Percentiles rank a stretch among this genome's conserved stretches.
These are phyloP conservation scores for Hypomyces perniciosus DNA, from an alignment of 2,329 filamentous ascomycete genomes.

Conservation along the genomic window DNA sequence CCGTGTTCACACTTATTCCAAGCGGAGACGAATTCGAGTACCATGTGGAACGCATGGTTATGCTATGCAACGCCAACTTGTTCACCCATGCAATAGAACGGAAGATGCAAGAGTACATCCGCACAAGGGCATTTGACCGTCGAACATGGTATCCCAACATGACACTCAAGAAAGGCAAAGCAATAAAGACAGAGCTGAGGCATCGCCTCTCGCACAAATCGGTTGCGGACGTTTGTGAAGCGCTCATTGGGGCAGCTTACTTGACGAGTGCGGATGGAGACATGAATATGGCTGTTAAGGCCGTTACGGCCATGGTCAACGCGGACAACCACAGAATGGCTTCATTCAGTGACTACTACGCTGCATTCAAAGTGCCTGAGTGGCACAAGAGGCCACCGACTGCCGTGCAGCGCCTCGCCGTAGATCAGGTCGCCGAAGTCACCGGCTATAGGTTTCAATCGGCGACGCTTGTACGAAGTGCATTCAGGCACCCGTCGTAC, in stretches of 20 bases:
- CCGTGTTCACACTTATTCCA: constrained; percentile 71
- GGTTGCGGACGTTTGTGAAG: constrained; percentile 90
- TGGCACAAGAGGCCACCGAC: constrained; percentile 63
- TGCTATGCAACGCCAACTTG: constrained; percentile 88
- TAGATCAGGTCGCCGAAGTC: constrained; percentile 53
- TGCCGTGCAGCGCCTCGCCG: constrained; percentile 63
- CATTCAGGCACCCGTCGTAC: constrained; percentile 84
- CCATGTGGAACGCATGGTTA: constrained; percentile 83
- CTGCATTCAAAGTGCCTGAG: constrained; percentile 58
- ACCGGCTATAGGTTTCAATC: constrained; percentile 62
- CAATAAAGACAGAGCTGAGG: constrained; percentile 34
- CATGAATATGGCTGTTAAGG: constrained; percentile 54
- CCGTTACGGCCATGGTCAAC: constrained; percentile 64
- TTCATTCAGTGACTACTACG: constrained; percentile 67
- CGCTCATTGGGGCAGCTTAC: constrained; percentile 81
- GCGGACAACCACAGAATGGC: constrained; percentile 63
- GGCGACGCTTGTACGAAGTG: constrained; percentile 71
- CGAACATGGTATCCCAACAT: constrained; percentile 86
- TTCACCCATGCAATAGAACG: constrained; percentile 68
- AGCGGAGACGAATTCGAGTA: constrained; percentile 78
- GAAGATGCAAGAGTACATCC: constrained; percentile 66
- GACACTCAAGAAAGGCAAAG: constrained; percentile 67
- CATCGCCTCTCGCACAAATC: constrained; percentile 81
- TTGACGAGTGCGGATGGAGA: constrained; percentile 37
- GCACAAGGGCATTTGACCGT: constrained; percentile 74